These are phyloP conservation scores for Spinacia oleracea DNA, from an alignment of 179 eudicot species.

Conservation along the genomic window DNA sequence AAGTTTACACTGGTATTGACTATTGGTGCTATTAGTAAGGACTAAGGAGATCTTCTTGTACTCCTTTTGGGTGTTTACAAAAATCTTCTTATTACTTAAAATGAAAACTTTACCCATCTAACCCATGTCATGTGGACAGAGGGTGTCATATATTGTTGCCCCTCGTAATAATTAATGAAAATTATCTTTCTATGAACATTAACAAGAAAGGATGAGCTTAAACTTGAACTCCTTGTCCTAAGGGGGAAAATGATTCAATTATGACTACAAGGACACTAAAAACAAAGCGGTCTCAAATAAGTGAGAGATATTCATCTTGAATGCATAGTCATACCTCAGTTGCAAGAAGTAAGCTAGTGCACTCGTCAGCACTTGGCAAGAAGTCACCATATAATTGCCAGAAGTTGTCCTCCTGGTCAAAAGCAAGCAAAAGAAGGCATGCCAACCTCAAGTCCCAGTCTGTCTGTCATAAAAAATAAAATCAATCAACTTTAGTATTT, in stretches of 20 bases:
- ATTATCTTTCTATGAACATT: background rate
- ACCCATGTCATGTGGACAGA: no score
- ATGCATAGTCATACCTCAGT: conserved; percentile 58
- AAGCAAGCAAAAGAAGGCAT: conserved; percentile 81
- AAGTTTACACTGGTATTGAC: no score
- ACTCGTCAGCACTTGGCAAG: conserved; percentile 82
- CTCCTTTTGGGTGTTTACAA: no score
- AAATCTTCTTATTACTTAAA: no score
- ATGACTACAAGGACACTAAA: background rate
- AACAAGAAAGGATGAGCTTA: conserved; percentile 15
- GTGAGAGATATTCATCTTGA: background rate
- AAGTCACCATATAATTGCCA: conserved; percentile 96
- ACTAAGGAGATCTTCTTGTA: no score
- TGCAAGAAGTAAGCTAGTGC: conserved; percentile 91
- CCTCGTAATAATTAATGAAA: background rate
- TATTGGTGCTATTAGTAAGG: no score
- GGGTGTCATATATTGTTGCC: background rate
- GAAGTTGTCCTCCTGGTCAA: conserved; percentile 81
- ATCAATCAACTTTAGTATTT: conserved; percentile 1
- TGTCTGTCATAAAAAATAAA: conserved; percentile 69
- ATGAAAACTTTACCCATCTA: no score
- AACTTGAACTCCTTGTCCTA: background rate
- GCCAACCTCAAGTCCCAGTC: conserved; percentile 99
- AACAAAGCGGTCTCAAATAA: background rate
- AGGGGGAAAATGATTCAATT: background rate